These are phyloP conservation scores for Lanmaoa rubissima DNA, from an alignment of 768 basidiomycete genomes.

Conservation along the genomic window DNA sequence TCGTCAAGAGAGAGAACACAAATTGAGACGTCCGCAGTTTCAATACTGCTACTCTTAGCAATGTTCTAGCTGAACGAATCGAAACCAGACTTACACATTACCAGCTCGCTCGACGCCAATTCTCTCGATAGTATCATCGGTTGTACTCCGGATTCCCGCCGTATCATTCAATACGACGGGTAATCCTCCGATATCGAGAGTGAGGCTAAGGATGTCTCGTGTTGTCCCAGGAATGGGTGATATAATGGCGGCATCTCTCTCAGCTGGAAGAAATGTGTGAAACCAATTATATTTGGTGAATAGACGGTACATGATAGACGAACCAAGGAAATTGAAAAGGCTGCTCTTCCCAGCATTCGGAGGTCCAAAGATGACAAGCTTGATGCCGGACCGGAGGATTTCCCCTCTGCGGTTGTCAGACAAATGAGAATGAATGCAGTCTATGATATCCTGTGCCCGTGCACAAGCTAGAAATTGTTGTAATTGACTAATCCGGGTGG, in stretches of 20 bases:
- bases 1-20: slow-evolving; percentile 77
- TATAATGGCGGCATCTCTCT: slow-evolving; percentile 86
- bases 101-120: slow-evolving; percentile 80
- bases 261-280: slow-evolving; percentile 46
- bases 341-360: slow-evolving; percentile 96
- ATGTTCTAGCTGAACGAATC: neutral
- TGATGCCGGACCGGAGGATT: slow-evolving; percentile 77
- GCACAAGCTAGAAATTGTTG: slow-evolving; percentile 43
- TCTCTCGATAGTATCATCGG: slow-evolving; percentile 65
- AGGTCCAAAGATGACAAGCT: slow-evolving; percentile 86
- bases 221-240: slow-evolving; percentile 88
- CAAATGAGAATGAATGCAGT: slow-evolving; percentile 54
- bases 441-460: slow-evolving; percentile 48
- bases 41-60: slow-evolving; percentile 46
- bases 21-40: slow-evolving; percentile 66
- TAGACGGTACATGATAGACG: slow-evolving; percentile 1
- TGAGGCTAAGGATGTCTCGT: slow-evolving; percentile 80
- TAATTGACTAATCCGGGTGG: neutral
- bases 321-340: slow-evolving; percentile 80
- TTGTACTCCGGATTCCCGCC: slow-evolving; percentile 72
- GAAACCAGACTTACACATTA: slow-evolving; percentile 49
- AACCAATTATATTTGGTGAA: neutral
- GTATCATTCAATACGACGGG: slow-evolving; percentile 84
- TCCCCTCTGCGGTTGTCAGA: slow-evolving; percentile 77
- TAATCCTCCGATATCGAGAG: slow-evolving; percentile 84